Conservation (phyloP, 208 protist genomes). For the Leishmania aethiopica region DNA sequence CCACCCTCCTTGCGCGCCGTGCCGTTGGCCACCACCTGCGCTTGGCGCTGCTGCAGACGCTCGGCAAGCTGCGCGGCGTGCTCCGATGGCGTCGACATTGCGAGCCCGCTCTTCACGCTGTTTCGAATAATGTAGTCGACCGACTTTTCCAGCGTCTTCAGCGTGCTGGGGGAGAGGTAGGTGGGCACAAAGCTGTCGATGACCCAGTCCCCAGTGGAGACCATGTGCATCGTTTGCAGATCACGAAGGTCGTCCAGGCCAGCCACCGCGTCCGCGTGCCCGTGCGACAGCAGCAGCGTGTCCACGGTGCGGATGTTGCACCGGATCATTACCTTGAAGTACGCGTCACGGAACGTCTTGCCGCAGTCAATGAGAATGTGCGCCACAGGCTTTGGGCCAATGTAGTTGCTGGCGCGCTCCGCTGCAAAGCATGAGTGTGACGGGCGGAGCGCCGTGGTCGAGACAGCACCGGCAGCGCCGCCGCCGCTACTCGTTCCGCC, state of each 20-base stretch:
- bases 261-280: constrained; percentile 80
- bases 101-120: constrained; percentile 41
- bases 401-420: constrained; percentile 30
- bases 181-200: constrained; percentile 76
- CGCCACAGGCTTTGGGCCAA: constrained; percentile 35
- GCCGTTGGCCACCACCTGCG: constrained; percentile 10
- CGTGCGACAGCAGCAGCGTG: constrained; percentile 88
- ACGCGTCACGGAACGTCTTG: constrained; percentile 92
- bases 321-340: constrained; percentile 78
- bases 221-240: constrained; percentile 72
- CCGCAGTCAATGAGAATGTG: constrained; percentile 88
- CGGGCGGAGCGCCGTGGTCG: neutral
- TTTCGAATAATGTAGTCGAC: constrained; percentile 81
- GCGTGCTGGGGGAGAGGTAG: constrained; percentile 57
- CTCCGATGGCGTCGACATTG: constrained; percentile 23
- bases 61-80: constrained; percentile 29
- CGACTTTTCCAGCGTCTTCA: constrained; percentile 40
- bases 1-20: constrained; percentile 23
- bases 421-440: constrained; percentile 37
- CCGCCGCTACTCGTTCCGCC: neutral
- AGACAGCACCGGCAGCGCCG: neutral
- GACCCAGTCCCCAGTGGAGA: constrained; percentile 56
- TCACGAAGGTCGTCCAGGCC: constrained; percentile 93
- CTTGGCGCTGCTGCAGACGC: constrained; percentile 19
- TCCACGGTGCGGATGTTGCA: constrained; percentile 68